These are phyloP conservation scores for Cynara cardunculus DNA, from an alignment of 129 eudicot species.

Conservation along the genomic window DNA sequence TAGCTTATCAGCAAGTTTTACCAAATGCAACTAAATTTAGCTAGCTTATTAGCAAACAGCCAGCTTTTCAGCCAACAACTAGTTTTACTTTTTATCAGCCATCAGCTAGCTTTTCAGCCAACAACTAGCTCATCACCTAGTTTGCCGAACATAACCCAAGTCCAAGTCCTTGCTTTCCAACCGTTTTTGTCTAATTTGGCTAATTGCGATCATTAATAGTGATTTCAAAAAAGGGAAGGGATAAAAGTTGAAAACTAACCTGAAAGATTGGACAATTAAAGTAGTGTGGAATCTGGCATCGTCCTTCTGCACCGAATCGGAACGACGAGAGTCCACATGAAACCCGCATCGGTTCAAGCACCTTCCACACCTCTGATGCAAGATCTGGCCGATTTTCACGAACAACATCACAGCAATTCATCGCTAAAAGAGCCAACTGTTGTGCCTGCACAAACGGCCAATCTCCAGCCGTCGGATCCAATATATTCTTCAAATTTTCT, in stretches of 20 bases:
- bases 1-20: not conserved
- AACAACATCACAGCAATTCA: slow-evolving; percentile 66
- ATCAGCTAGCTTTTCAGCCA: not conserved
- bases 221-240: not conserved
- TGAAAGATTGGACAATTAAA: slow-evolving; percentile 87
- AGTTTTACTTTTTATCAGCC: not conserved
- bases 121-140: not conserved
- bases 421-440: slow-evolving; percentile 74
- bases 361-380: slow-evolving; percentile 77
- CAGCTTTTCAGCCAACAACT: too few relatives aligned
- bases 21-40: not conserved
- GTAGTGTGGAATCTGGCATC: slow-evolving; percentile 54
- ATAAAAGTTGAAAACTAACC: slow-evolving; percentile 42
- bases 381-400: slow-evolving; percentile 69
- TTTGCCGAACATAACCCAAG: not conserved
- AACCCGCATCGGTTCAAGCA: slow-evolving; percentile 76
- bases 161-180: not conserved
- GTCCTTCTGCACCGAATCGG: slow-evolving; percentile 39
- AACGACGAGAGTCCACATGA: slow-evolving; percentile 64
- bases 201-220: not conserved
- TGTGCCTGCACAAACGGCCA: slow-evolving; percentile 98
- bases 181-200: not conserved
- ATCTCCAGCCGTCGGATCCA: slow-evolving; percentile 93
- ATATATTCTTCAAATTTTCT: slow-evolving; percentile 50
- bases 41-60: not conserved